Evolutionary conservation across 2,329 filamentous ascomycete species (phyloP), one percentile per base, ranked within the genome.

Genomic region (Diplocarpon rosae): DNA sequence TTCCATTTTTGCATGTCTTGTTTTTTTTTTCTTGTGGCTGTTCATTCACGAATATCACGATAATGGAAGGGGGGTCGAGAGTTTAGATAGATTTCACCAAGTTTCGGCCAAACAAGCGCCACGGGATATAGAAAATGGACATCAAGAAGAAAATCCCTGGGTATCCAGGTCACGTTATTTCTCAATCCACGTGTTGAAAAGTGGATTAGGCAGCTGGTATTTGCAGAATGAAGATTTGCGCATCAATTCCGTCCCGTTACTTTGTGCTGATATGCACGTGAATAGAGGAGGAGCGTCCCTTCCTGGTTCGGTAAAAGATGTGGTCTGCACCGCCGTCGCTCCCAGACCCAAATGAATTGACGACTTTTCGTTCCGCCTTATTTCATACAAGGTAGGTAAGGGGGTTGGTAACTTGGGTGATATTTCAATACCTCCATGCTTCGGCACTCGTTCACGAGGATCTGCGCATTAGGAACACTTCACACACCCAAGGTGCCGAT

Each of bases 81-180:
- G 24, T 30, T 47, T 53, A 53, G 51, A 53, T 38, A 51, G 48
- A 53, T 48, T 53, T 52, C 37, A 43, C n/a, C n/a, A 41, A 45
- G 34, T 34, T 35, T 32, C 44, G 43, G 46, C 43, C 30, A 37
- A 40, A 39, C 43, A 40, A 42, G 45, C 39, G 45, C 45, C 43
- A 47, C 12, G 17, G 36, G 40, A 34, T 13, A 39, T 31, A 16
- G 39, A 24, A 17, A 29, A 27, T 17, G 39, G 13, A 45, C 37
- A 37, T 44, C 45, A 46, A 48, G 45, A 50, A 45, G 36, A 31
- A 45, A 4, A 24, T 24, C 20, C 20, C 20, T 24, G 20, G 20
- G 7, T 24, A 4, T 3, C 7, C 20, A 24, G 20, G 20, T 24
- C 20, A 24, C 3, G 20, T 24, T 24, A 28, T 30, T 24, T 20